Conservation (phyloP, 225 moss, liverwort and hornwort genomes). For the Lunularia cruciata region DNA sequence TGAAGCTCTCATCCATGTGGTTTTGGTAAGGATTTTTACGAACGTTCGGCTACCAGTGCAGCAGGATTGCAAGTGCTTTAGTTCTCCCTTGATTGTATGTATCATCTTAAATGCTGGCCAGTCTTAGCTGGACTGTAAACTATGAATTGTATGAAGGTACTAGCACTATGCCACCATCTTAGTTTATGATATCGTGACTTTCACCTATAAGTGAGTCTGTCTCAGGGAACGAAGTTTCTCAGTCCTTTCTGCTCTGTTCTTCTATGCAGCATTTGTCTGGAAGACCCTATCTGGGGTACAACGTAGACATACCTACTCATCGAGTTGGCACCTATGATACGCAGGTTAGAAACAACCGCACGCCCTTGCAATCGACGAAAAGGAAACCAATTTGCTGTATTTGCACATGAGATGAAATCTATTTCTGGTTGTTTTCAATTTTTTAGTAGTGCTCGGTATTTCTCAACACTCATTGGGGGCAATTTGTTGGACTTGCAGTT, state of each 20-base stretch:
- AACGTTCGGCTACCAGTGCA: neutral
- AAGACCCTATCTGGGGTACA: constrained; percentile 76
- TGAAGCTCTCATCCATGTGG: constrained; percentile 95
- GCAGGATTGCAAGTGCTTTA: no score
- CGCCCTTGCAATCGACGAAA: no score
- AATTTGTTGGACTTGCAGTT: constrained; percentile 46
- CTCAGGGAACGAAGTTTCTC: no score
- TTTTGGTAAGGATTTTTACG: constrained; percentile 49
- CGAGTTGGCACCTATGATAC: constrained; percentile 97
- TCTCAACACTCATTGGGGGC: constrained; percentile 3
- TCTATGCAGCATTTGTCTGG: constrained; percentile 84
- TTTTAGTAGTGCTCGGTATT: no score
- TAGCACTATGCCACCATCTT: neutral
- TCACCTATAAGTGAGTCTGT: no score
- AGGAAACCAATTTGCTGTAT: no score
- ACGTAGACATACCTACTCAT: constrained; percentile 77
- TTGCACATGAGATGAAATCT: no score
- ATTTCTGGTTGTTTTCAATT: no score
- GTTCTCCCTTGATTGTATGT: neutral
- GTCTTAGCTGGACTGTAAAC: neutral
- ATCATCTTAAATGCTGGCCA: neutral
- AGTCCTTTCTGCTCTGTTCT: neutral
- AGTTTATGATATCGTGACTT: neutral
- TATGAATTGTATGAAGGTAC: no score
- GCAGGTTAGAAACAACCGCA: constrained; percentile 55